Percentiles rank a stretch among this genome's conserved stretches.
phyloP scores from a whole-genome alignment of 257 asterid species.

The Marsdenia floribunda region DNA sequence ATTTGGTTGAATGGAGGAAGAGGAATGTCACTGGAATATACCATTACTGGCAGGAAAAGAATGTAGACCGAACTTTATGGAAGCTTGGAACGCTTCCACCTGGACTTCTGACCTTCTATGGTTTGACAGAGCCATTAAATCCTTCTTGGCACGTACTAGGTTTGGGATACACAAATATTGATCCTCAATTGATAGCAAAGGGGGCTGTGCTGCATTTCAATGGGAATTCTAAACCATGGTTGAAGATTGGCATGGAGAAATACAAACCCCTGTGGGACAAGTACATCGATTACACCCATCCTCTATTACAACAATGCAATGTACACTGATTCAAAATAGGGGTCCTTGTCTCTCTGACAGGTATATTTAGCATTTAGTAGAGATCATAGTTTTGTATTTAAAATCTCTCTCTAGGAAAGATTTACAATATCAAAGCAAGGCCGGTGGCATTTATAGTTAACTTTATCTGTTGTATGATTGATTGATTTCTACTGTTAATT shows the following conservation, averaged over 20 bases:
- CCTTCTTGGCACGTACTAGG: conserved; percentile 47
- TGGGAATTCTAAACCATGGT: conserved; percentile 48
- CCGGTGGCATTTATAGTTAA: background rate
- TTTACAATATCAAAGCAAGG: conserved; percentile 1
- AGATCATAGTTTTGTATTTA: background rate
- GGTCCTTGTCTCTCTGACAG: background rate
- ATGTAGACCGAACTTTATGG: conserved; percentile 41
- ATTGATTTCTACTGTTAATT: background rate
- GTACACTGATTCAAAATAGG: conserved; percentile 18
- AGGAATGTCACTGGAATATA: conserved; percentile 43
- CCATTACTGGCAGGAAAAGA: conserved; percentile 51
- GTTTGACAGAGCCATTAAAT: conserved; percentile 40
- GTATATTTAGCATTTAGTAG: background rate
- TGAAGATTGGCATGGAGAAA: conserved; percentile 45
- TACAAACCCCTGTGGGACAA: conserved; percentile 44
- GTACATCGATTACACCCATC: conserved; percentile 37
- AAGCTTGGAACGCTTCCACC: conserved; percentile 51
- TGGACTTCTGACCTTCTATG: conserved; percentile 43
- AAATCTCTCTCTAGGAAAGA: conserved; percentile 7
- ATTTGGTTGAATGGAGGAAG: conserved; percentile 45
- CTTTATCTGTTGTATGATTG: conserved; percentile 1
- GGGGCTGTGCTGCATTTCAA: conserved; percentile 46
- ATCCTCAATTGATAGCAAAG: conserved; percentile 34
- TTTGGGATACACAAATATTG: conserved; percentile 42
- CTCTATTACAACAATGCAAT: conserved; percentile 34